phyloP scores from a whole-genome alignment of 352 stramenopile species.

The Nothophytophthora sp. region DNA sequence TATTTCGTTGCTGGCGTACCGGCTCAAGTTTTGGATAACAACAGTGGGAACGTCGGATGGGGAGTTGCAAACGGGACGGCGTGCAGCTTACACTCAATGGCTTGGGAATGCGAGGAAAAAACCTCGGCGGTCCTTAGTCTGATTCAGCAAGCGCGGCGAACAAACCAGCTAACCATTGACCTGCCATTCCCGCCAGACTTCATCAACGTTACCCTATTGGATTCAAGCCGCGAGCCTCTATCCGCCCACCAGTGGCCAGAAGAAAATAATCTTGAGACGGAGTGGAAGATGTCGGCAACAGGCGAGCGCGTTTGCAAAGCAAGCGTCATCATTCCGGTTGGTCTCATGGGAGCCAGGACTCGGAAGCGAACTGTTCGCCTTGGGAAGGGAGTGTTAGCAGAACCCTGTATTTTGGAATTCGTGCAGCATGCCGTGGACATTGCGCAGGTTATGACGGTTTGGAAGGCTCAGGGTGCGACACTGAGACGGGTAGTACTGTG shows the following conservation, averaged over 20 bases:
- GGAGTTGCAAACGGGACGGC: constrained; percentile 8
- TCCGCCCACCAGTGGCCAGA: neutral
- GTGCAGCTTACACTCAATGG: constrained; percentile 12
- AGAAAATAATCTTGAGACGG: constrained; percentile 6
- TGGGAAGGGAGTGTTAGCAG: neutral
- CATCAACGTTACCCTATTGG: constrained; percentile 1
- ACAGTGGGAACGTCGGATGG: constrained; percentile 6
- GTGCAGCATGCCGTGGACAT: constrained; percentile 20
- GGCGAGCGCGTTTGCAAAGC: neutral
- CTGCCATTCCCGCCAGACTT: constrained; percentile 13
- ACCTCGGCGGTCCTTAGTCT: neutral
- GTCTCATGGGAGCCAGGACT: neutral
- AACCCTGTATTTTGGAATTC: neutral
- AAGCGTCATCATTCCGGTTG: constrained; percentile 9
- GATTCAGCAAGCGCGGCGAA: neutral
- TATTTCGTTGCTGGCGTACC: constrained; percentile 12
- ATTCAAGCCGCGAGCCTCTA: neutral
- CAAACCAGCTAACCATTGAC: neutral
- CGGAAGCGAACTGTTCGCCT: constrained; percentile 2
- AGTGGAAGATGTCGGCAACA: neutral
- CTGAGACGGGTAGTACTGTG: constrained; percentile 12
- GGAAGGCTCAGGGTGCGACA: constrained; percentile 23
- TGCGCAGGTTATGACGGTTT: constrained; percentile 13
- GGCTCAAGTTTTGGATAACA: constrained; percentile 13
- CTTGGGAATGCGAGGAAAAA: constrained; percentile 12